Evolutionary conservation across 2,329 filamentous ascomycete genomes (phyloP).

Genomic region (Trichoderma koningii): DNA sequence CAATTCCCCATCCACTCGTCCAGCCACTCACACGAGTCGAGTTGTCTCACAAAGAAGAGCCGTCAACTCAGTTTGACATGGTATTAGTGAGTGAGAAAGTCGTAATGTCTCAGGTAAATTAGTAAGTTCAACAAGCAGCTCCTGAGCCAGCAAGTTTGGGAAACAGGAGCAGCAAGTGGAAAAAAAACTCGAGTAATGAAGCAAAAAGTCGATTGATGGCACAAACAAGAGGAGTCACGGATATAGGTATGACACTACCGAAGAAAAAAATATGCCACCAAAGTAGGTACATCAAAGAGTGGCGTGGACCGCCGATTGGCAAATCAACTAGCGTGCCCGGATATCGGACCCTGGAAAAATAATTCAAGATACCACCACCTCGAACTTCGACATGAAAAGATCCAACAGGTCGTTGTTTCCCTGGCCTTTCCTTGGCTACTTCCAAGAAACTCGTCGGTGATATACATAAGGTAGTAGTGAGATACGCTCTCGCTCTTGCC

Average conservation of each 20-base stretch:
- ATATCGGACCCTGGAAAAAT: conserved; percentile 5
- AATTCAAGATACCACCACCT: too few species aligned
- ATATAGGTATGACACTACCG: background rate
- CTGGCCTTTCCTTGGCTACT: background rate
- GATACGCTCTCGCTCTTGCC: background rate
- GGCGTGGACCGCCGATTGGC: background rate
- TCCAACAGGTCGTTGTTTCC: background rate
- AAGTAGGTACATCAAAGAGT: background rate
- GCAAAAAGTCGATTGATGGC: background rate
- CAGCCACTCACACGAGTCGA: background rate
- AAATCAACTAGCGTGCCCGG: conserved; percentile 18
- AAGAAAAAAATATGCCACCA: background rate
- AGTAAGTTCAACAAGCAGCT: background rate
- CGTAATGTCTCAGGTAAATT: conserved; percentile 12
- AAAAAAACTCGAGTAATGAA: background rate
- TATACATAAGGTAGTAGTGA: too few species aligned
- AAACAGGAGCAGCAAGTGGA: background rate
- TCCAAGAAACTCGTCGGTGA: too few species aligned
- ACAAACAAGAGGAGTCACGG: conserved; percentile 1
- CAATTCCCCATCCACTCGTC: background rate
- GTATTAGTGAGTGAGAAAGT: conserved; percentile 1
- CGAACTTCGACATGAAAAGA: too few species aligned
- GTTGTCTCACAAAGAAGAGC: conserved; percentile 5
- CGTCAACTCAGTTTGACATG: conserved; percentile 8
- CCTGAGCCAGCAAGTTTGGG: background rate